A percentile compares a stretch with the other conserved stretches of the same genome.
phyloP scores from a whole-genome alignment of 2,329 filamentous ascomycete species.

The Ophiostoma sp. region DNA sequence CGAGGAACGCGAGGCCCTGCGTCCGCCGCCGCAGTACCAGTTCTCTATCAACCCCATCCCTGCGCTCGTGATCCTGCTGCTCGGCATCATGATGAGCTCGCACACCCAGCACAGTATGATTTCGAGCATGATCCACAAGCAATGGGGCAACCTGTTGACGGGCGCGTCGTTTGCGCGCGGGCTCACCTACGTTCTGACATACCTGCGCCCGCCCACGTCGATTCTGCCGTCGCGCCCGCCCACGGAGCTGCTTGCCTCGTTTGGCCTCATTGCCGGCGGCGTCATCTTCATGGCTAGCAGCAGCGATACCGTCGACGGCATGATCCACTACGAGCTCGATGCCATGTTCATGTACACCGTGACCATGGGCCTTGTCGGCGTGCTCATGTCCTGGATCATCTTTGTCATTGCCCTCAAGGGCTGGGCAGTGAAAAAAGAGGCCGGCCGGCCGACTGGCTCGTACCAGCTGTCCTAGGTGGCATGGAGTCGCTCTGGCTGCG shows the following conservation, averaged over 20 bases:
- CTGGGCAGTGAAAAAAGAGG: constrained; percentile 61
- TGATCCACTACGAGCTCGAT: constrained; percentile 71
- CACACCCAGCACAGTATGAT: constrained; percentile 81
- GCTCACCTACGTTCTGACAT: constrained; percentile 74
- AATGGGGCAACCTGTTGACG: constrained; percentile 83
- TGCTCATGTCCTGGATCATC: constrained; percentile 82
- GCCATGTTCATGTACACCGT: constrained; percentile 93
- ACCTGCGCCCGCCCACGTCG: constrained; percentile 73
- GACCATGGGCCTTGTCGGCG: constrained; percentile 72
- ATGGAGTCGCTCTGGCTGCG: too few species aligned
- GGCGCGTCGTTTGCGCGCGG: constrained; percentile 73
- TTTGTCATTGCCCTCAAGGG: constrained; percentile 77
- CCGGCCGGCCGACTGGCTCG: constrained; percentile 26
- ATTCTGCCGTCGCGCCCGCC: constrained; percentile 78
- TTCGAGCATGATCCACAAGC: constrained; percentile 85
- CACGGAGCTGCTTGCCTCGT: constrained; percentile 79
- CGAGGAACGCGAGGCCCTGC: constrained; percentile 46
- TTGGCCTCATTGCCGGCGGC: constrained; percentile 81
- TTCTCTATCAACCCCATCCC: constrained; percentile 86
- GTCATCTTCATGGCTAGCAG: constrained; percentile 89
- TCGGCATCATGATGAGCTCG: constrained; percentile 92
- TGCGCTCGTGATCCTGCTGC: constrained; percentile 73
- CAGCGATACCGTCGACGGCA: constrained; percentile 67
- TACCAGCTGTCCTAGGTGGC: constrained; percentile 21
- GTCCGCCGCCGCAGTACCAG: constrained; percentile 60